Evolutionary conservation across 306 rosid species (phyloP).

Genomic region (Prunus armeniaca): DNA sequence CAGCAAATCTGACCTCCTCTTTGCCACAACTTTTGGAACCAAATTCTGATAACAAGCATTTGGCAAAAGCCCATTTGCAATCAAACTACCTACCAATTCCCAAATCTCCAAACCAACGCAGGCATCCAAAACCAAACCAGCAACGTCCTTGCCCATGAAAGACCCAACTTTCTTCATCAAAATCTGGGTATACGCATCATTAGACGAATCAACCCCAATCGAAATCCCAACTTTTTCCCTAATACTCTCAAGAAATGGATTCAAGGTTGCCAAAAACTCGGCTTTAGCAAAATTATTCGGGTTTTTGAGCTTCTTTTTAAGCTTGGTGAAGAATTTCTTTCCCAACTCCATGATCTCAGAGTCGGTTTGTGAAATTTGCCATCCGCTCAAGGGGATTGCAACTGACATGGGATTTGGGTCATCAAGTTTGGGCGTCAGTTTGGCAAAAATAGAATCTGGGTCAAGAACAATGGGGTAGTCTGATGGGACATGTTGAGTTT

Average conservation of each 20-base stretch:
- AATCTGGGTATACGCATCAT: conserved; percentile 27
- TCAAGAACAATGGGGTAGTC: conserved; percentile 69
- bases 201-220: conserved; percentile 33
- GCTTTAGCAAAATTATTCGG: conserved; percentile 30
- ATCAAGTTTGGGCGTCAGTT: conserved; percentile 43
- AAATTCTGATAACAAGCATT: conserved; percentile 46
- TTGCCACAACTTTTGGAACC: conserved; percentile 44
- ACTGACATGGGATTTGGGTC: conserved; percentile 33
- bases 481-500: conserved; percentile 30
- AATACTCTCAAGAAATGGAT: conserved; percentile 50
- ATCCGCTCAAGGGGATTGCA: conserved; percentile 47
- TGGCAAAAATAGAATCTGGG: conserved; percentile 46
- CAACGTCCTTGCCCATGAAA: conserved; percentile 47
- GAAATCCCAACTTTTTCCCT: conserved; percentile 38
- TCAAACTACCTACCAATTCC: conserved; percentile 66
- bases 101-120: conserved; percentile 63
- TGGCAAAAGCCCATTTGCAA: conserved; percentile 49
- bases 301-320: conserved; percentile 44
- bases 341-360: conserved; percentile 45
- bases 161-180: conserved; percentile 50
- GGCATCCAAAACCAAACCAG: conserved; percentile 61
- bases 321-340: conserved; percentile 45
- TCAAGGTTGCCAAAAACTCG: conserved; percentile 49
- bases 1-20: conserved; percentile 59
- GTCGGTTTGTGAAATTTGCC: conserved; percentile 58